A percentile compares a stretch with the other conserved stretches of the same genome.
phyloP scores from a whole-genome alignment of 495 filamentous ascomycete genomes.

The Tuber microsphaerosporum region DNA sequence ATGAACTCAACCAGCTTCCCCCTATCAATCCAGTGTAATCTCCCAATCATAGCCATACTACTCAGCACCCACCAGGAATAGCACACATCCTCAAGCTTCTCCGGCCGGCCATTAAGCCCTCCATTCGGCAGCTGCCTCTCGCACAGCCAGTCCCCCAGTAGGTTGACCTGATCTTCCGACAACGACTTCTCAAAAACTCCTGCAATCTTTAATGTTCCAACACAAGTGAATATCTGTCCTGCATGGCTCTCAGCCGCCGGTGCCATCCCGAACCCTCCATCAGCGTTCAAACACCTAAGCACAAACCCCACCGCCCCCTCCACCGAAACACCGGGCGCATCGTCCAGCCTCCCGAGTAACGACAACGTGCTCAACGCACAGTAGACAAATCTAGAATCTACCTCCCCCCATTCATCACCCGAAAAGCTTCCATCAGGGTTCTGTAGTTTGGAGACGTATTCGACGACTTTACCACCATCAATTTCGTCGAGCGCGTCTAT shows the following conservation, averaged over 20 bases:
- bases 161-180: conserved; percentile 63
- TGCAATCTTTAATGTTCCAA: conserved; percentile 80
- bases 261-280: conserved; percentile 82
- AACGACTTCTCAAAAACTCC: conserved; percentile 49
- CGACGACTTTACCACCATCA: conserved; percentile 46
- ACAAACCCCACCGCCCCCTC: conserved; percentile 70
- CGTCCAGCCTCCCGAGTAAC: conserved; percentile 60
- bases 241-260: conserved; percentile 89
- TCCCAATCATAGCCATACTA: conserved; percentile 77
- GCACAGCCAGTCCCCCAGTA: conserved; percentile 80
- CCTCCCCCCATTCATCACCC: conserved; percentile 94
- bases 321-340: conserved; percentile 56
- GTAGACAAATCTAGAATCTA: conserved; percentile 89
- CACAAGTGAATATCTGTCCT: conserved; percentile 88
- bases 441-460: conserved; percentile 66
- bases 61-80: conserved; percentile 97
- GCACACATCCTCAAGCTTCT: conserved; percentile 94
- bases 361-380: conserved; percentile 80
- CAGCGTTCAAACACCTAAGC: conserved; percentile 75
- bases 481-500: conserved; percentile 79
- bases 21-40: conserved; percentile 83
- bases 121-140: conserved; percentile 82
- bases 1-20: conserved; percentile 73
- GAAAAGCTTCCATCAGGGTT: conserved; percentile 74
- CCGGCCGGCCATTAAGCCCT: conserved; percentile 86